Conservation (phyloP, 1,284 basidiomycete species). For the Neolentinus lepideus region DNA sequence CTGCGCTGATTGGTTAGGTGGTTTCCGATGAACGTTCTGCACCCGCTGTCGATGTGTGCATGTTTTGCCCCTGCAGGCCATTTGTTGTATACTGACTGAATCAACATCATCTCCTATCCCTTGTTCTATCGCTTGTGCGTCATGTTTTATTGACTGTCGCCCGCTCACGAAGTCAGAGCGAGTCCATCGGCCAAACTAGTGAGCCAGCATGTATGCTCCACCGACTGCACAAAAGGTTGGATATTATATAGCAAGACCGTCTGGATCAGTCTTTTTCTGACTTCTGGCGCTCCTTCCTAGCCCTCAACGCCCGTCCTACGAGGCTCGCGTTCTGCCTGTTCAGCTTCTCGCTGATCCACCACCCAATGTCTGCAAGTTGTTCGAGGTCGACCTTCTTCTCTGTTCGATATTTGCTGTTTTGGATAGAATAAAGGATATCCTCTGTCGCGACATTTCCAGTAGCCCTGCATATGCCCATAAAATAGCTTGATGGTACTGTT, state of each 20-base stretch:
- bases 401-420: slow-evolving; percentile 61
- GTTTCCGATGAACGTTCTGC: too few relatives aligned
- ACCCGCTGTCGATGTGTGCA: too few relatives aligned
- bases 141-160: too few relatives aligned
- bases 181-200: not conserved
- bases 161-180: too few relatives aligned
- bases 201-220: not conserved
- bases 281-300: slow-evolving; percentile 36
- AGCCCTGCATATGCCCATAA: slow-evolving; percentile 28
- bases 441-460: slow-evolving; percentile 93
- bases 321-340: slow-evolving; percentile 69
- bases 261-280: slow-evolving; percentile 15
- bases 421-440: slow-evolving; percentile 82
- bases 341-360: slow-evolving; percentile 72
- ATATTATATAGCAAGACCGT: not conserved
- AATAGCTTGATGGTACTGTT: not conserved
- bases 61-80: too few relatives aligned
- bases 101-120: too few relatives aligned
- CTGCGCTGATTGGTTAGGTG: too few relatives aligned
- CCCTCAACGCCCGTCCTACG: slow-evolving; percentile 73
- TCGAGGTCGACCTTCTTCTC: slow-evolving; percentile 63
- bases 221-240: not conserved
- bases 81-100: too few relatives aligned
- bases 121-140: too few relatives aligned
- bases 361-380: slow-evolving; percentile 66